phyloP scores from a whole-genome alignment of 2,329 filamentous ascomycete genomes.

The Fusarium aywerte region DNA sequence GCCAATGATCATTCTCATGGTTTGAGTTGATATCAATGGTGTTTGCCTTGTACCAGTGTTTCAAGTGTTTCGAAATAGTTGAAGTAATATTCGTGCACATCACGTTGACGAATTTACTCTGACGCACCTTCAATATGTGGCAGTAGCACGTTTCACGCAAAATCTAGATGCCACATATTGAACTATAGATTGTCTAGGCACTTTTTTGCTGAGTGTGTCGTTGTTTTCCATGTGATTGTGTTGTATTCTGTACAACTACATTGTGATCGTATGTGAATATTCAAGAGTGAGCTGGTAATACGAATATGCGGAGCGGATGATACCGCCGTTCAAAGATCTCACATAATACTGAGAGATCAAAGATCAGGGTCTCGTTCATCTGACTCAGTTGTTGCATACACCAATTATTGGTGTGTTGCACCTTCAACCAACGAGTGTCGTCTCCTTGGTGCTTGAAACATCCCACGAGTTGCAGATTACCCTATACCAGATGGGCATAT shows the following conservation, averaged over 20 bases:
- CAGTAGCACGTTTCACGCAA: not conserved
- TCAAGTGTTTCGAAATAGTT: not conserved
- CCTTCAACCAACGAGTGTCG: not conserved
- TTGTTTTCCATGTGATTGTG: not conserved
- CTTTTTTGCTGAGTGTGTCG: not conserved
- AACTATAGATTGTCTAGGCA: not conserved
- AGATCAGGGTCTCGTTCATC: not conserved
- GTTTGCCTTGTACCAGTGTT: not conserved
- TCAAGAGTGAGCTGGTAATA: not conserved
- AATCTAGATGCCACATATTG: not conserved
- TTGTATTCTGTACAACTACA: not conserved
- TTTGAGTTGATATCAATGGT: not conserved
- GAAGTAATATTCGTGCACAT: not conserved
- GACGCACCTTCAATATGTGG: not conserved
- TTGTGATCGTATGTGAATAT: not conserved
- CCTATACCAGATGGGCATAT: not conserved
- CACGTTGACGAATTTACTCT: not conserved
- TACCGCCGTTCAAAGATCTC: not conserved
- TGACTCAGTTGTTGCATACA: not conserved
- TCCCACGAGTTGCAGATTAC: not conserved
- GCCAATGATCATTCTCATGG: not conserved
- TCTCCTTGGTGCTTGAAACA: not conserved
- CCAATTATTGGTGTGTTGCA: not conserved
- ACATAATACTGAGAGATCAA: not conserved
- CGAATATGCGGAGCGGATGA: conserved; percentile 1